phyloP scores from a whole-genome alignment of 2,329 filamentous ascomycete genomes.

The Aureobasidium lini region DNA sequence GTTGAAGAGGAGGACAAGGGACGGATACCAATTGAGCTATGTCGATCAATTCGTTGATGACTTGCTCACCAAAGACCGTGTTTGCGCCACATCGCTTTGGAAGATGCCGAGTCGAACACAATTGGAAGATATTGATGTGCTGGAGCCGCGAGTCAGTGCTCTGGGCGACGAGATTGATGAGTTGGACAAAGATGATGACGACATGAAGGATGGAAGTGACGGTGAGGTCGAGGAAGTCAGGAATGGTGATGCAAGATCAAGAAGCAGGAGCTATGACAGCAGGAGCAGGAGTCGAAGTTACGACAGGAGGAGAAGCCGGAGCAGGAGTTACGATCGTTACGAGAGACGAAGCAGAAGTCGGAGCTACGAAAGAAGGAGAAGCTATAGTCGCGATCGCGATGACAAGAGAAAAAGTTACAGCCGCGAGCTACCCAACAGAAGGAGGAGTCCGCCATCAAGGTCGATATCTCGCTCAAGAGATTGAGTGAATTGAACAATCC shows the following conservation, averaged over 20 bases:
- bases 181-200: constrained; percentile 50
- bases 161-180: constrained; percentile 70
- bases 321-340: constrained; percentile 2
- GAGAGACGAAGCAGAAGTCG: constrained; percentile 1
- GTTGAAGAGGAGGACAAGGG: constrained; percentile 66
- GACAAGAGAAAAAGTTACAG: not conserved
- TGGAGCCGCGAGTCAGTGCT: constrained; percentile 80
- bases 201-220: constrained; percentile 21
- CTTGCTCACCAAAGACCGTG: constrained; percentile 75
- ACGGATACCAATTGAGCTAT: constrained; percentile 67
- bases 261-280: constrained; percentile 4
- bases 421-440: not conserved
- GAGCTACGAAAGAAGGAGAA: not conserved
- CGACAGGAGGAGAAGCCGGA: constrained; percentile 1
- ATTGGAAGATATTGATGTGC: constrained; percentile 78
- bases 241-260: constrained; percentile 15
- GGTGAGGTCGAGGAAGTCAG: constrained; percentile 20
- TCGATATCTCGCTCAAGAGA: constrained; percentile 1
- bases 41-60: constrained; percentile 95
- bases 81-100: constrained; percentile 87
- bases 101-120: constrained; percentile 77
- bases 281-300: constrained; percentile 4
- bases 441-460: not conserved
- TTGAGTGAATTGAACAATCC: not conserved
- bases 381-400: not conserved